Base-by-base conservation (phyloP, 805 yeast genomes). In the Ogataea corticis region DNA sequence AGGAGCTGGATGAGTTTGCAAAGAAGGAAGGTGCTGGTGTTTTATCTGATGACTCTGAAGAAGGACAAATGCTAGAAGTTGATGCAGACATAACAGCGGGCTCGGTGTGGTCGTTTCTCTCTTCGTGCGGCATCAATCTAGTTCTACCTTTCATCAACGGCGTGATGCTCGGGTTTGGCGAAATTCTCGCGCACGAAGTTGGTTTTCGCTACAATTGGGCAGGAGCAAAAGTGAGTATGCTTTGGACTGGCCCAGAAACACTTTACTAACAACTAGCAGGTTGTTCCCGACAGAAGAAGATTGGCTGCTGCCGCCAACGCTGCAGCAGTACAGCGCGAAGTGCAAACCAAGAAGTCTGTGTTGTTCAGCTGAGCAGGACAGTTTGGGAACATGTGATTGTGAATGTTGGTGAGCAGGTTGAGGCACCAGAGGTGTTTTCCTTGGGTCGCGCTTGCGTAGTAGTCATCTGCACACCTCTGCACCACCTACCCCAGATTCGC, bases 131-230 rank as follows among this genome's bases (percentile, higher is more conserved):
- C 2, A 80, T 92, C 51, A 92, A 92, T 56, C 67, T 92, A 54
- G 61, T 90, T 1, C 68, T 92, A 37, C 98, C 98, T 2, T 90
- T 92, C 58, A 72, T 92, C 55, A 92, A 92, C 58, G 98, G 98
- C 7, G 71, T 92, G 67, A 91, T 91, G 96, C 76, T 92, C 41
- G 98, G 98, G 0, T 89, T 92, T 63, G 98, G 98, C 2, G 98
- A 92, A 69, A 82, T 92, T 16, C 70, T 88, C 47, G 98, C 98
- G 7, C 97, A 91, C 62, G 97, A 92, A 59, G 68, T 92, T 33
- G 96, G 96, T 5, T 87, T 87, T 70, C 73, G 75, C 38, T 83
- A 79, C 67, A 82, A 87, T 36, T 86, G 94, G 87, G 59, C 72
- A 17, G 89, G 85, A 5, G 90, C 90, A 12, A 76, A 74, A 58